Evolutionary conservation across 495 filamentous ascomycete genomes (phyloP).

Genomic region (Astrothelium macrocarpum): DNA sequence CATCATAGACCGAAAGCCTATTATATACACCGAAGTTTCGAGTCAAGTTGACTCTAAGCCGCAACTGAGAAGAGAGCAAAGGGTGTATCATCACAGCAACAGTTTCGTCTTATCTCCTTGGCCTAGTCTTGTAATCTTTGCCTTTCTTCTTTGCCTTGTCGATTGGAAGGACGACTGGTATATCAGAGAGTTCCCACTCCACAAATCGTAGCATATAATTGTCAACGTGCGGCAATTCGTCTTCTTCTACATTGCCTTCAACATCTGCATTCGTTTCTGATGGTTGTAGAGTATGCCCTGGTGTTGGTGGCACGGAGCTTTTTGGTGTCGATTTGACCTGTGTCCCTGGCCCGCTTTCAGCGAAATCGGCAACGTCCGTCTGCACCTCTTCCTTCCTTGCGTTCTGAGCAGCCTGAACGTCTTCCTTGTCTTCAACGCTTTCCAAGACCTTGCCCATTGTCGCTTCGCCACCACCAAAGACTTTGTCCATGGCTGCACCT

Average conservation of each 20-base stretch:
- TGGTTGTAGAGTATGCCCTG: constrained; percentile 19
- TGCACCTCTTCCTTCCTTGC: constrained; percentile 73
- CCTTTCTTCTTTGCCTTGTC: constrained; percentile 69
- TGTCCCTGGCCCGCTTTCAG: constrained; percentile 46
- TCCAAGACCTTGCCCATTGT: constrained; percentile 59
- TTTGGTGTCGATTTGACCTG: constrained; percentile 29
- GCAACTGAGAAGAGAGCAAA: background rate
- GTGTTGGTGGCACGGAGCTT: constrained; percentile 22
- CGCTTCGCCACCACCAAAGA: constrained; percentile 51
- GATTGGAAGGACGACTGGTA: constrained; percentile 66
- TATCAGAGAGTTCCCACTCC: constrained; percentile 65
- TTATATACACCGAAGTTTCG: background rate
- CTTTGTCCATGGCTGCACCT: constrained; percentile 75
- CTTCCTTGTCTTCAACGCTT: constrained; percentile 85
- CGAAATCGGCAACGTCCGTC: constrained; percentile 84
- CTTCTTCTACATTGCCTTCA: constrained; percentile 9
- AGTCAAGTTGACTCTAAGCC: background rate
- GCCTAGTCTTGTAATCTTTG: constrained; percentile 41
- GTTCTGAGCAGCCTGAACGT: constrained; percentile 81
- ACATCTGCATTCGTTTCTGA: constrained; percentile 38
- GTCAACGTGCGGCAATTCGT: constrained; percentile 48
- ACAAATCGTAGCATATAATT: constrained; percentile 77
- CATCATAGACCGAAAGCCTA: background rate
- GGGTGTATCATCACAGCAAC: background rate
- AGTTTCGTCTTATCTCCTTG: constrained; percentile 19